Conservation (phyloP, 2,329 filamentous ascomycete species). For the Aspergillus texensis region DNA sequence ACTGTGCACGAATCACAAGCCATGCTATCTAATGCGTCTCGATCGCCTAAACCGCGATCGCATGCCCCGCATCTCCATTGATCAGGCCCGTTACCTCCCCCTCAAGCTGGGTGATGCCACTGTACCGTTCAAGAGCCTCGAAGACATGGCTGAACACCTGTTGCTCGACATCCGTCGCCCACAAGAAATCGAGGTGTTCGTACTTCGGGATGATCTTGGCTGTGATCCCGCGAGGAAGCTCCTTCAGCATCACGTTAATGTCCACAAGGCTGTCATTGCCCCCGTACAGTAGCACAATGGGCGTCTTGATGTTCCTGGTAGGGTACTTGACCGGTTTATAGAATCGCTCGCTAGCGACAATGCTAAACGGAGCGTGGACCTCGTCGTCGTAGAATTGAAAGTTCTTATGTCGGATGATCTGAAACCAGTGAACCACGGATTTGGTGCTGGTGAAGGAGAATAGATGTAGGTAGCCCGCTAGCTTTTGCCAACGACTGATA, state of each 20-base stretch:
- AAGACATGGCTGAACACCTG: conserved; percentile 92
- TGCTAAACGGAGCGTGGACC: conserved; percentile 72
- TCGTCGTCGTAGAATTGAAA: conserved; percentile 99
- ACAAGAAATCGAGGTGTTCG: conserved; percentile 95
- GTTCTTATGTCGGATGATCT: conserved; percentile 92
- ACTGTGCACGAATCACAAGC: neutral
- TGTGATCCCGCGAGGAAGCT: conserved; percentile 81
- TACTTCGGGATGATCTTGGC: conserved; percentile 88
- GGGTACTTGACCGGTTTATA: conserved; percentile 97
- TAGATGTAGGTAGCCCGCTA: conserved; percentile 91
- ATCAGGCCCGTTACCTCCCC: conserved; percentile 1
- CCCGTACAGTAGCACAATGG: conserved; percentile 90
- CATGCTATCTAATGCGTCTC: neutral
- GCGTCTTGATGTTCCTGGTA: conserved; percentile 94
- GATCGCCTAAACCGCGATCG: conserved; percentile 1
- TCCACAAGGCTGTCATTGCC: conserved; percentile 93
- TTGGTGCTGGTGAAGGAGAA: conserved; percentile 98
- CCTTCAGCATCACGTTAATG: conserved; percentile 87
- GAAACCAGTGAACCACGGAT: conserved; percentile 98
- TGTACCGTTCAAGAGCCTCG: conserved; percentile 75
- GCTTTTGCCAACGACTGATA: conserved; percentile 83
- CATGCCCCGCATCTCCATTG: conserved; percentile 15
- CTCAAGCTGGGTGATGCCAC: conserved; percentile 10
- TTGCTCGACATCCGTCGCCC: conserved; percentile 81
- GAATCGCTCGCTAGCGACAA: conserved; percentile 75